Evolutionary conservation across 306 rosid genomes (phyloP).

Genomic region (Prunus kanzakura): DNA sequence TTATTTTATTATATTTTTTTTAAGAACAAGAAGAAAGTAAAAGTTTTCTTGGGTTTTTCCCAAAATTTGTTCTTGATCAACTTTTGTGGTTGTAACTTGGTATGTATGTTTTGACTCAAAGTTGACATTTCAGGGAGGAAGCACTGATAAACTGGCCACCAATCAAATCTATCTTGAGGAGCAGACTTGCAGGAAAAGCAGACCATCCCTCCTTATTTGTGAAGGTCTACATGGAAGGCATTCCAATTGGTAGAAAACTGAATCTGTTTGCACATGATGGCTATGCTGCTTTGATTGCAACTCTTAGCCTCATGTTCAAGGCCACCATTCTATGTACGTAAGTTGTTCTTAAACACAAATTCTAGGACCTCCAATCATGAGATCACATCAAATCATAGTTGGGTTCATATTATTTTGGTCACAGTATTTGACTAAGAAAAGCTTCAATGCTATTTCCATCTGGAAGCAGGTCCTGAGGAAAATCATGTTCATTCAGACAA

Average conservation of each 20-base stretch:
- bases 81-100: neutral
- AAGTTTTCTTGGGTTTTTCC: neutral
- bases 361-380: neutral
- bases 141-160: slow-evolving; percentile 21
- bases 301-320: slow-evolving; percentile 17
- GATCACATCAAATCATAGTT: neutral
- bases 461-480: slow-evolving; percentile 7
- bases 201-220: slow-evolving; percentile 17
- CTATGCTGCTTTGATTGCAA: slow-evolving; percentile 11
- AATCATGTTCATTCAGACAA: slow-evolving; percentile 10
- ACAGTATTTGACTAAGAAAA: neutral
- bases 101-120: neutral
- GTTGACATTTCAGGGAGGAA: slow-evolving; percentile 6
- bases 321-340: slow-evolving; percentile 13
- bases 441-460: no score
- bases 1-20: neutral
- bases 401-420: neutral
- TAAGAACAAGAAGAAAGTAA: neutral
- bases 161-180: slow-evolving; percentile 13
- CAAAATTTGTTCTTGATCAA: neutral
- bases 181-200: slow-evolving; percentile 3
- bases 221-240: slow-evolving; percentile 22
- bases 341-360: neutral
- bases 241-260: slow-evolving; percentile 18
- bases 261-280: slow-evolving; percentile 10